Evolutionary conservation across 768 basidiomycete genomes (phyloP).

Genomic region (Boletellus sp.): DNA sequence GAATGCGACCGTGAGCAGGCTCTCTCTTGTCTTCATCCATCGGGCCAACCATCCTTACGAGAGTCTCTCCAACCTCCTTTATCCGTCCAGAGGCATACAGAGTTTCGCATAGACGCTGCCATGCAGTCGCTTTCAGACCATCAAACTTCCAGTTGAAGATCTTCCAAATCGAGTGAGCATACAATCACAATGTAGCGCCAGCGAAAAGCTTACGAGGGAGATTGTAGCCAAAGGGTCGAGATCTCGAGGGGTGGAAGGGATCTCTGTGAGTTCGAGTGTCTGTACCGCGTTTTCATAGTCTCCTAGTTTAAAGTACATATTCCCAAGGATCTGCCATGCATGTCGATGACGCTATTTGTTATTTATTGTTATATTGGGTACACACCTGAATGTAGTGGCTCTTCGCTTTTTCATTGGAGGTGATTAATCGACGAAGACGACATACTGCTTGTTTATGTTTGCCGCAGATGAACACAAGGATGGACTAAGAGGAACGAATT

Average conservation of each 20-base stretch:
- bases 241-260: constrained; percentile 24
- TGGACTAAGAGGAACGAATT: not conserved
- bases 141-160: constrained; percentile 3
- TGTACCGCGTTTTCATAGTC: not conserved
- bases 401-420: not conserved
- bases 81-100: not conserved
- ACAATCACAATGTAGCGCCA: not conserved
- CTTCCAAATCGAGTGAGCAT: not conserved
- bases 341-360: not conserved
- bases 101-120: not conserved
- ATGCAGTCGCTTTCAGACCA: not conserved
- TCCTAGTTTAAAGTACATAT: not conserved
- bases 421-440: not conserved
- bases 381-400: not conserved
- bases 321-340: not conserved
- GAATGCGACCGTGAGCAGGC: not conserved
- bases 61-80: not conserved
- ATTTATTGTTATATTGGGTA: not conserved
- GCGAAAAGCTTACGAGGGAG: not conserved
- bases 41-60: not conserved
- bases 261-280: not conserved
- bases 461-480: not conserved
- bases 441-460: not conserved
- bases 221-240: not conserved
- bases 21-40: not conserved